Conservation (phyloP, 2,329 filamentous ascomycete species). For the Gaeumannomyces sp. region DNA sequence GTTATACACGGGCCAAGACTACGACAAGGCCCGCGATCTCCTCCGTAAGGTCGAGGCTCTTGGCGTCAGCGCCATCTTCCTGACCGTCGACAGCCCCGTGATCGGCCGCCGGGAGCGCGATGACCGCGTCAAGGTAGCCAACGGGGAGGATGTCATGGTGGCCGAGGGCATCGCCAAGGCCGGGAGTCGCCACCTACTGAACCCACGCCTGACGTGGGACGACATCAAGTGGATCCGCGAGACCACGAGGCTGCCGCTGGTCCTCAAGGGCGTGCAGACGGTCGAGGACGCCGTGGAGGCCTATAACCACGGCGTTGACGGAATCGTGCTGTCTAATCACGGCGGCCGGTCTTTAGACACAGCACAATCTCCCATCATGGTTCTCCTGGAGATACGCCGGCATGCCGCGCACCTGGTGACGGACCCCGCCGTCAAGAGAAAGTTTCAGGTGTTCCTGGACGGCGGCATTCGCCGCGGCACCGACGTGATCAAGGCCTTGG, state of each 20-base stretch:
- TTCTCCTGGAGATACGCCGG: constrained; percentile 34
- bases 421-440: constrained; percentile 42
- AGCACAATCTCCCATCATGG: constrained; percentile 39
- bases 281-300: constrained; percentile 46
- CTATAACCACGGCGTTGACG: constrained; percentile 49
- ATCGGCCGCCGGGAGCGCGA: constrained; percentile 30
- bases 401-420: constrained; percentile 35
- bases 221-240: constrained; percentile 54
- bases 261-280: constrained; percentile 54
- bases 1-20: constrained; percentile 13
- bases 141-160: constrained; percentile 35
- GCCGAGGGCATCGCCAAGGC: constrained; percentile 37
- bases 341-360: constrained; percentile 40
- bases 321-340: constrained; percentile 54
- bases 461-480: constrained; percentile 49
- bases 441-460: constrained; percentile 48
- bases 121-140: constrained; percentile 13
- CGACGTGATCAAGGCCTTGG: constrained; percentile 26
- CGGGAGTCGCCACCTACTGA: constrained; percentile 38
- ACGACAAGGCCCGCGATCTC: constrained; percentile 6
- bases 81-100: constrained; percentile 39
- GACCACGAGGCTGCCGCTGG: constrained; percentile 42
- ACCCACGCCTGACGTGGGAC: constrained; percentile 44
- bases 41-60: constrained; percentile 13
- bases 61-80: constrained; percentile 22